Evolutionary conservation across 495 filamentous ascomycete genomes (phyloP).

Genomic region (Aspergillus coremiiformis): DNA sequence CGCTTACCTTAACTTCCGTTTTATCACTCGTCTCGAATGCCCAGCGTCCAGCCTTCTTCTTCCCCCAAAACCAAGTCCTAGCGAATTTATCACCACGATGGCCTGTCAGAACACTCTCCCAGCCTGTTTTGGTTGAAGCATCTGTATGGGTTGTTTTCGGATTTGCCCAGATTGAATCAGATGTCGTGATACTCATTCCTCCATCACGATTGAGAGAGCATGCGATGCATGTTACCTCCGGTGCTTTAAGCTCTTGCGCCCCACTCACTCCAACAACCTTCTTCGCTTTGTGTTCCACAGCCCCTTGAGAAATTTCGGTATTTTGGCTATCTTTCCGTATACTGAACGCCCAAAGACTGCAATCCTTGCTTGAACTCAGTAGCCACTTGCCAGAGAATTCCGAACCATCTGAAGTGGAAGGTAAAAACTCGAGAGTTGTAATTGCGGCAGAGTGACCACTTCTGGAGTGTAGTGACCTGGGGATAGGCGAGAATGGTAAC

Average conservation of each 20-base stretch:
- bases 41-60: constrained; percentile 88
- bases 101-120: constrained; percentile 96
- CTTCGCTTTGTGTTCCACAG: constrained; percentile 73
- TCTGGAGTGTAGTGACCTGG: constrained; percentile 73
- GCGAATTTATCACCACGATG: constrained; percentile 79
- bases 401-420: constrained; percentile 78
- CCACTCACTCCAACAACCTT: constrained; percentile 49
- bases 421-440: constrained; percentile 71
- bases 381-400: constrained; percentile 90
- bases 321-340: constrained; percentile 90
- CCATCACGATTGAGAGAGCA: constrained; percentile 89
- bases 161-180: constrained; percentile 72
- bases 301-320: constrained; percentile 84
- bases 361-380: constrained; percentile 76
- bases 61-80: constrained; percentile 96
- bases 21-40: constrained; percentile 81
- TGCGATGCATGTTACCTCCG: constrained; percentile 82
- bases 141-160: constrained; percentile 48
- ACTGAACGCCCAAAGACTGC: constrained; percentile 92
- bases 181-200: constrained; percentile 71
- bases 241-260: constrained; percentile 69
- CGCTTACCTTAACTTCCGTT: constrained; percentile 58
- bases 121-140: constrained; percentile 68
- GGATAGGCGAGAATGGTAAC: constrained; percentile 73
- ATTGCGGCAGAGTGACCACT: constrained; percentile 84